These are phyloP conservation scores for Phytophthora fragariae DNA, from an alignment of 352 stramenopile species.

Conservation along the genomic window DNA sequence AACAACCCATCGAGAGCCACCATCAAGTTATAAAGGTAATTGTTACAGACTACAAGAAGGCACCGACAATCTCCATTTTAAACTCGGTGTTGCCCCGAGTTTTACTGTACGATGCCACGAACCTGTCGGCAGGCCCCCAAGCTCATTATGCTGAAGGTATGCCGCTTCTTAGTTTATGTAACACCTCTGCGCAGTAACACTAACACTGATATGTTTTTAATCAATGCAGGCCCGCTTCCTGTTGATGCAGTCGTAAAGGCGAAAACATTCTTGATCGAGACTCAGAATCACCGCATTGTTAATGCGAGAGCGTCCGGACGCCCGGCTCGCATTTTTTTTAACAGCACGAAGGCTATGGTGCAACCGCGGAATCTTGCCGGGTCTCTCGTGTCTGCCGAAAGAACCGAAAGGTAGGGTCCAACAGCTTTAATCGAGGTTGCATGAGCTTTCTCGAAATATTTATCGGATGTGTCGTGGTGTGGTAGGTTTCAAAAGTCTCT, in stretches of 20 bases:
- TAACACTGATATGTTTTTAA: neutral
- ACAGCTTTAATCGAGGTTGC: neutral
- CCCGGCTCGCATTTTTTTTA: neutral
- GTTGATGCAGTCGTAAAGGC: conserved; percentile 9
- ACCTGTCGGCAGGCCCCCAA: neutral
- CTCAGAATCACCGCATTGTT: conserved; percentile 2
- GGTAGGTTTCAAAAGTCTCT: neutral
- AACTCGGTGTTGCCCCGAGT: conserved; percentile 19
- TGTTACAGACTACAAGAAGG: conserved; percentile 20
- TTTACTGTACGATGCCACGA: conserved; percentile 8
- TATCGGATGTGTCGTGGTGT: neutral
- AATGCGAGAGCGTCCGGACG: too few species aligned
- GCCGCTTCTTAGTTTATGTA: neutral
- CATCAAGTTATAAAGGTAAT: conserved; percentile 27
- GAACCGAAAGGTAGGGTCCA: neutral
- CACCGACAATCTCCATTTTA: conserved; percentile 11
- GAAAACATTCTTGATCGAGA: neutral
- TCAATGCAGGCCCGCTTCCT: conserved; percentile 10
- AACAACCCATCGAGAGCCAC: conserved; percentile 21
- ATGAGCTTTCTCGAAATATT: neutral
- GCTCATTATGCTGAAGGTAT: conserved; percentile 13
- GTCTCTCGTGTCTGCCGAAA: neutral
- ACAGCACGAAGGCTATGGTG: neutral
- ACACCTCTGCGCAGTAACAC: neutral
- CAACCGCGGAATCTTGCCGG: neutral